Evolutionary conservation across 164 flowering plant genomes (phyloP), one percentile per base, ranked within the genome.

Genomic region (Chloranthus sessilifolius): DNA sequence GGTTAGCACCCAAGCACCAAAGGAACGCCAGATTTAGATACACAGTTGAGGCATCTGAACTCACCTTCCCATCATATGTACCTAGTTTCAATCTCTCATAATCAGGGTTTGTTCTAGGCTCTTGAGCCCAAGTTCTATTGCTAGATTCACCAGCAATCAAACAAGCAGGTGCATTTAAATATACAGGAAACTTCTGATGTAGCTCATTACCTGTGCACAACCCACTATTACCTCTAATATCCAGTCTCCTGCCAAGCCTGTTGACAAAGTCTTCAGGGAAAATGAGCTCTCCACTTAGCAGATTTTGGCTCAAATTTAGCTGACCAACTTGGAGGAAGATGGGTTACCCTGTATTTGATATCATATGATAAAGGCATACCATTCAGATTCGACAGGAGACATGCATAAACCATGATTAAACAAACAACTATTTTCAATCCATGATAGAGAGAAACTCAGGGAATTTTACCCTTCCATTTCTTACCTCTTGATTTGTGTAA

Each of bases 231-330:
- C 69, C 79, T 53, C 69, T 67, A 6, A 72, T 54, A 58, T 74
- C 73, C 33, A 77, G 44, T 46, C 79, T 72, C 37, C 60, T 47
- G 7, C 79, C 79, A 41, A 77, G 73, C 62, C 65, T 74, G 16
- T 26, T 16, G 2, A 74, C 55, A 47, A 77, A 77, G 4, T 62
- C 69, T 12, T 53, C 53, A 12, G 69, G 62, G 14, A 77, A 52
- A 2, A n/a, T 12, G 0, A 77, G 42, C 57, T 66, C 71, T 34
- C 79, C 79, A 51, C 47, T 60, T 0, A 77, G 60, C 29, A 53
- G 62, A 38, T 77, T 74, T 38, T 68, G 55, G 60, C 79, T 77
- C 65, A 77, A 45, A 49, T 77, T 77, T 7, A 77, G 59, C 35
- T 60, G 67, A 38, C 68, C 55, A n/a, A n/a, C n/a, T n/a, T n/a